Evolutionary conservation across 2,329 filamentous ascomycete species (phyloP), one percentile per base, ranked within the genome.

Genomic region (Aspergillus novoparasiticus): DNA sequence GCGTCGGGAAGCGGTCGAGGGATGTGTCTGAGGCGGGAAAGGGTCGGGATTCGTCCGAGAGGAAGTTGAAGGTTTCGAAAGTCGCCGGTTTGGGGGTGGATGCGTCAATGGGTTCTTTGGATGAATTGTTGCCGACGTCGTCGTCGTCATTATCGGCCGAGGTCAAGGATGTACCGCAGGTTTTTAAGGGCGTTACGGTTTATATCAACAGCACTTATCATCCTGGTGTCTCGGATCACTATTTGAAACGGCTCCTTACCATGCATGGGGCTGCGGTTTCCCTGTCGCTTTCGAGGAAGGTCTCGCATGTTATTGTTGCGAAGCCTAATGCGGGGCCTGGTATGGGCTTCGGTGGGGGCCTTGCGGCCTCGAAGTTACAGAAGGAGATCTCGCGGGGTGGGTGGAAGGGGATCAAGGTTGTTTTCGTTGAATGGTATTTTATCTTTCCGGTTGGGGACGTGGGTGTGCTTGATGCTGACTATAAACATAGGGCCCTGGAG

Each of bases 171-270:
- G 60, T 60, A 63, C 66, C 75, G 70, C 68, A 72, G n/a, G 85
- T 96, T 59, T 94, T 97, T 74, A 79, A 86, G 51, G 87, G 88
- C 19, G 84, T 93, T 26, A 89, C 87, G 58, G 85, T 97, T 70
- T 95, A 94, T 79, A 86, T 97, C 77, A 97, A 97, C 77, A 93
- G 93, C 64, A 94, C 91, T 68, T 96, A 93, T 2, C 85, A 89
- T 64, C 93, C 94, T 1, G 78, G 87, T 28, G 86, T 97, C 65
- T 96, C 92, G 16, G 94, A 97, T 76, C 91, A 96, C 80, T 90
- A 87, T 74, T 85, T 97, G 62, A 96, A 95, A 81, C 88, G 89
- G 60, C 77, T 96, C 19, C 84, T 97, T 43, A 87, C 85, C 6
- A 83, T 88, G 61, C 87, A 96, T 73, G 94, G 94, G 23, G 94